Conservation (phyloP, 2,329 filamentous ascomycete genomes). For the Aureobasidium namibiae region DNA sequence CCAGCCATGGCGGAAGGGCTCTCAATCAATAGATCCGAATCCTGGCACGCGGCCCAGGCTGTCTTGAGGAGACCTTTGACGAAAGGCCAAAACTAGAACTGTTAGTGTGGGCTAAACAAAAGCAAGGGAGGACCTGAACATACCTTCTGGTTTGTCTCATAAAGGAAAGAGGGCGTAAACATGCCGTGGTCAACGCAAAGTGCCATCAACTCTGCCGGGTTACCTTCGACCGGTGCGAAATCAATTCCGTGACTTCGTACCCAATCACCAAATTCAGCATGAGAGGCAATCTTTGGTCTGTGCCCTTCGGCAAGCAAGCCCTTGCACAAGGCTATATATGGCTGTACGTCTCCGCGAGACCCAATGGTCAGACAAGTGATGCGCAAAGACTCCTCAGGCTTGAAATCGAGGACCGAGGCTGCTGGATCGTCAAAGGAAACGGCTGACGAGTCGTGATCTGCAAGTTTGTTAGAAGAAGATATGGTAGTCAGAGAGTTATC, state of each 20-base stretch:
- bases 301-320: slow-evolving; percentile 83
- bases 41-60: slow-evolving; percentile 76
- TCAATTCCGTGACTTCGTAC: slow-evolving; percentile 89
- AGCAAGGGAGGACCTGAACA: neutral
- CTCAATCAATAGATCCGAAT: slow-evolving; percentile 84
- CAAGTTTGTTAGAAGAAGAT: neutral
- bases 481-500: neutral
- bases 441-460: slow-evolving; percentile 52
- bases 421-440: slow-evolving; percentile 85
- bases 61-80: slow-evolving; percentile 79
- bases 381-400: slow-evolving; percentile 67
- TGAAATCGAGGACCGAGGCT: slow-evolving; percentile 84
- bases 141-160: slow-evolving; percentile 67
- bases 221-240: slow-evolving; percentile 79
- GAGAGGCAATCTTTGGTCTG: slow-evolving; percentile 78
- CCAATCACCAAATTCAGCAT: slow-evolving; percentile 83
- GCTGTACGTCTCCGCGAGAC: slow-evolving; percentile 90
- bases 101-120: neutral
- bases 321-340: slow-evolving; percentile 94
- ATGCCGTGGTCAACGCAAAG: slow-evolving; percentile 96
- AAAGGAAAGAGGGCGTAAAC: slow-evolving; percentile 86
- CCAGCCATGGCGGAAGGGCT: slow-evolving; percentile 95
- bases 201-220: slow-evolving; percentile 89
- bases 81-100: slow-evolving; percentile 69
- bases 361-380: slow-evolving; percentile 95